Evolutionary conservation across 2,329 filamentous ascomycete species (phyloP).

Genomic region (Epichloe sibirici): DNA sequence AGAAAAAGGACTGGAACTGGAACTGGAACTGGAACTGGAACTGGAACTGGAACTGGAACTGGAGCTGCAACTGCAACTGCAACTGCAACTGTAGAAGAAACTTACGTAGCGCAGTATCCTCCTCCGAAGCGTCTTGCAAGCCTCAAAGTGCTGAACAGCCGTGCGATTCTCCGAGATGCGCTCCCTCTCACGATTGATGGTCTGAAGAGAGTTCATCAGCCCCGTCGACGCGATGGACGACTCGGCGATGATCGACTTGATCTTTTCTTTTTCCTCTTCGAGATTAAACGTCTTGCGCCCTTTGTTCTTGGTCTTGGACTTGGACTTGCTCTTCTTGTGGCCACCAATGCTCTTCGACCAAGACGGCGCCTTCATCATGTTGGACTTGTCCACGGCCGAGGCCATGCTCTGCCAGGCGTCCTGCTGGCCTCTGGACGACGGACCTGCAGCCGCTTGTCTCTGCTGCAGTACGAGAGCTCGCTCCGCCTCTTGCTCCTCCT

Average conservation of each 20-base stretch:
- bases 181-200: constrained; percentile 80
- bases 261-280: constrained; percentile 74
- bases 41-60: background rate
- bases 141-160: constrained; percentile 68
- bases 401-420: background rate
- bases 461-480: constrained; percentile 18
- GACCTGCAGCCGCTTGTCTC: constrained; percentile 11
- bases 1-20: background rate
- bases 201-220: constrained; percentile 72
- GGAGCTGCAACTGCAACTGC: no score
- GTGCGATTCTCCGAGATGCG: constrained; percentile 74
- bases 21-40: no score
- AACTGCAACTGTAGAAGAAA: no score
- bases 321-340: constrained; percentile 38
- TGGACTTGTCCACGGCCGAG: constrained; percentile 22
- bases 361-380: constrained; percentile 1
- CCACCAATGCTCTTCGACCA: background rate
- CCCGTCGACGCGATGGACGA: constrained; percentile 86
- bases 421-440: constrained; percentile 1
- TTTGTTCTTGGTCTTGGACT: constrained; percentile 25
- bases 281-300: constrained; percentile 63
- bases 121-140: constrained; percentile 72
- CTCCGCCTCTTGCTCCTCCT: constrained; percentile 42
- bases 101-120: constrained; percentile 71
- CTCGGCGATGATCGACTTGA: constrained; percentile 81